A percentile compares a stretch with the other conserved stretches of the same genome.
Conservation (phyloP, 2,329 filamentous ascomycete genomes). For the Paecilomyces fulvus region DNA sequence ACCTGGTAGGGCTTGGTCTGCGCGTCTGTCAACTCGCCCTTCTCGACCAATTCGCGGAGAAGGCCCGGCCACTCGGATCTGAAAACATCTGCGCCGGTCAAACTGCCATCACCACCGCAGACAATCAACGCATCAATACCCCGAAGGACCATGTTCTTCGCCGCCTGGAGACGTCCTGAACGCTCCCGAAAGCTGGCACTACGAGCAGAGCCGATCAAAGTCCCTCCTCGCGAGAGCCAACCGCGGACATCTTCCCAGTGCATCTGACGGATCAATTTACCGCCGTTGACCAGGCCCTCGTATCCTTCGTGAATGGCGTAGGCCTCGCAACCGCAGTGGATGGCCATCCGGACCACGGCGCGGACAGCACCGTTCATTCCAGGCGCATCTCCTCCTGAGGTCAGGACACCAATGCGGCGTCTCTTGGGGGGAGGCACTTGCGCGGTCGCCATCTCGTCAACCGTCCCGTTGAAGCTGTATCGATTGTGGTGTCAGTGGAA, state of each 20-base stretch:
- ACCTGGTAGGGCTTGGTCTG: slow-evolving; percentile 71
- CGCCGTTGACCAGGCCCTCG: slow-evolving; percentile 85
- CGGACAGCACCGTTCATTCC: slow-evolving; percentile 92
- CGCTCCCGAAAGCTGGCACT: slow-evolving; percentile 91
- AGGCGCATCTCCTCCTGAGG: slow-evolving; percentile 85
- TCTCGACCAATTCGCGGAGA: slow-evolving; percentile 72
- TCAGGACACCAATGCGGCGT: slow-evolving; percentile 79
- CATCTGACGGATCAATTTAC: slow-evolving; percentile 79
- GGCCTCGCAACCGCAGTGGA: slow-evolving; percentile 72
- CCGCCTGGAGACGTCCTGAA: slow-evolving; percentile 69
- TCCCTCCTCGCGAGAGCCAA: slow-evolving; percentile 88
- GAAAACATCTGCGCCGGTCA: slow-evolving; percentile 93
- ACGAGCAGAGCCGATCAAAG: slow-evolving; percentile 87
- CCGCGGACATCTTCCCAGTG: slow-evolving; percentile 90
- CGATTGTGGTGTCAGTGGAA: neutral
- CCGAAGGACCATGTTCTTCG: slow-evolving; percentile 86
- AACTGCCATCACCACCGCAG: slow-evolving; percentile 90
- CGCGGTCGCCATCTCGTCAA: slow-evolving; percentile 14
- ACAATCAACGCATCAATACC: slow-evolving; percentile 96
- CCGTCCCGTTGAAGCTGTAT: neutral
- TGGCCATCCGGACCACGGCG: slow-evolving; percentile 83
- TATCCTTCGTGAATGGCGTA: slow-evolving; percentile 89
- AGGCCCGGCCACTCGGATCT: slow-evolving; percentile 85
- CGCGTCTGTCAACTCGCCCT: slow-evolving; percentile 58
- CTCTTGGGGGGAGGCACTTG: slow-evolving; percentile 36